phyloP scores from a whole-genome alignment of 495 filamentous ascomycete genomes.

The Penicillium macrosclerotiorum region DNA sequence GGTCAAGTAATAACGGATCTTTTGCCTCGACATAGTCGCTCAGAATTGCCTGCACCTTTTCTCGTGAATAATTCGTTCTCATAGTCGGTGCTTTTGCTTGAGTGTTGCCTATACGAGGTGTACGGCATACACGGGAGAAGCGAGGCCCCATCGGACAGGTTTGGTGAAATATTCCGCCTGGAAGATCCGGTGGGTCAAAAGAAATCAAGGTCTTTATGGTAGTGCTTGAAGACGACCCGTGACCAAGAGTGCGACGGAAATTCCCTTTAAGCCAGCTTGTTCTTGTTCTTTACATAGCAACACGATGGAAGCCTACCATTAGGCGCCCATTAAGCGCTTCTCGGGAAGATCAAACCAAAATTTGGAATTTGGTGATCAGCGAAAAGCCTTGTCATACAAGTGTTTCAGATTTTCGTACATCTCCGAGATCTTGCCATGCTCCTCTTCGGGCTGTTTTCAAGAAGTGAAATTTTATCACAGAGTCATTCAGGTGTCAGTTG shows the following conservation, averaged over 20 bases:
- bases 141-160: background rate
- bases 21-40: background rate
- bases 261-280: background rate
- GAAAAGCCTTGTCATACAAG: too few species aligned
- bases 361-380: too few species aligned
- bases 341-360: background rate
- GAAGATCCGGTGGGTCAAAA: too few species aligned
- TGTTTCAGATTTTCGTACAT: too few species aligned
- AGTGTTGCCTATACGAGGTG: background rate
- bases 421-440: too few species aligned
- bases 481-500: too few species aligned
- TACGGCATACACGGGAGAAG: background rate
- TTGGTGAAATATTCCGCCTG: background rate
- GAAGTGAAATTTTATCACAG: too few species aligned
- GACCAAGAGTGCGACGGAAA: too few species aligned
- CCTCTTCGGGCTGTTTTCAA: too few species aligned
- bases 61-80: background rate
- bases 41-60: background rate
- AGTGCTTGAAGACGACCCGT: too few species aligned
- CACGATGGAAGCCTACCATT: background rate
- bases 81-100: background rate
- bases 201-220: too few species aligned
- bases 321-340: conserved; percentile 4
- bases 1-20: background rate
- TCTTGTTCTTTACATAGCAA: background rate